Base-by-base conservation (phyloP, 2,329 filamentous ascomycete species). In the Phaeosphaeria sp. region DNA sequence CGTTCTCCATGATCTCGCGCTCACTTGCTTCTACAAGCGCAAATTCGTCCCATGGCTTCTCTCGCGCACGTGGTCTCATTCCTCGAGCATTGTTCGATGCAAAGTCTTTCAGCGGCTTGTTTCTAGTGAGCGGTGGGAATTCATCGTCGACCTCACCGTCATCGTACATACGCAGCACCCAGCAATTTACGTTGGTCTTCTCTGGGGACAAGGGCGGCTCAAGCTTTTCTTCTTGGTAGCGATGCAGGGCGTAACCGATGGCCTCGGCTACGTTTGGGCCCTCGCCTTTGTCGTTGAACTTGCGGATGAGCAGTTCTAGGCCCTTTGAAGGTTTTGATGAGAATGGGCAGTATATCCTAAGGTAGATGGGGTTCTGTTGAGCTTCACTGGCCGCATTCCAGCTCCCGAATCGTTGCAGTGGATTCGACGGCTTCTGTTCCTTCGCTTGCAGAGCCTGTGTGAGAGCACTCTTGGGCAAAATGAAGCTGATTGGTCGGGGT, bases 141-240 rank as follows among this genome's bases (percentile, higher is more conserved):
- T 95, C 92, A 63, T 92, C 90, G 65, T 96, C 91, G 1, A 94
- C 88, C 70, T 95, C 91, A 49, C 90, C 92, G 55, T 91, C 90
- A 71, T 95, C 87, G 9, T 93, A 90, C 87, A 96, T 93, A 42
- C 91, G 85, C 55, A 96, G 79, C 22, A 88, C 91, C 90, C 90
- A 95, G 81, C 88, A 88, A 70, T 94, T 94, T 66, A 93, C 89
- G 66, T 91, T 92, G 52, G 87, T 81, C 70, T 92, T 91, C 50
- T 88, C 85, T 1, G 80, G 73, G 0, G 87, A 80, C 10, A 95
- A 80, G 0, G 84, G 73, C 3, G 91, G 91, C 62, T 92, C 86
- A 25, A 87, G 80, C 65, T 90, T 90, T 72, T 93, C 90, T 67
- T 93, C 89, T 48, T 87, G 86, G 72, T 94, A 95, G 61, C 89